Percentiles rank a stretch among this genome's conserved stretches.
Evolutionary conservation across 1,139 yeast genomes (phyloP).

Genomic region (Debaryomyces psychrophilus): DNA sequence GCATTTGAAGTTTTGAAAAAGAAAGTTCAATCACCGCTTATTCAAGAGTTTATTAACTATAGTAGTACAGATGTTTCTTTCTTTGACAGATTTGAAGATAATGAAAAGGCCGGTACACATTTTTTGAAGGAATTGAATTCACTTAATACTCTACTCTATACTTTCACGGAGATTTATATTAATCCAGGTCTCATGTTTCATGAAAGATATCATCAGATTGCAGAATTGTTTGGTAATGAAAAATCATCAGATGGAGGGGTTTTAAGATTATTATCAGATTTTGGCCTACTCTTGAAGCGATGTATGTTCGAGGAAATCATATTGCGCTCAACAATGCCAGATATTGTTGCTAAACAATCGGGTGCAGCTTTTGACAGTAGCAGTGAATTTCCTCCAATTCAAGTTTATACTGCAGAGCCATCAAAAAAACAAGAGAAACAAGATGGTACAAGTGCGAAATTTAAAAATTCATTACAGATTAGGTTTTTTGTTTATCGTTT

Average conservation of each 20-base stretch:
- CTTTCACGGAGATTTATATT: constrained; percentile 57
- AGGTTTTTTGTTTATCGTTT: constrained; percentile 54
- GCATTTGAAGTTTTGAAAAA: constrained; percentile 20
- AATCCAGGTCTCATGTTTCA: constrained; percentile 54
- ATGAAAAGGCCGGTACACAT: constrained; percentile 32
- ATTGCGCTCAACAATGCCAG: constrained; percentile 51
- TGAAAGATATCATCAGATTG: constrained; percentile 50
- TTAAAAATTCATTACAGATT: constrained; percentile 61
- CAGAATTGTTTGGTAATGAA: constrained; percentile 44
- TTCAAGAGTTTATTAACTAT: constrained; percentile 25
- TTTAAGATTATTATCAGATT: constrained; percentile 25
- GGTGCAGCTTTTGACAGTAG: constrained; percentile 30
- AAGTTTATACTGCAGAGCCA: constrained; percentile 36
- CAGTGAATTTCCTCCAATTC: constrained; percentile 39
- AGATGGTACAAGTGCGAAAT: constrained; percentile 54
- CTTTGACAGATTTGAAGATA: constrained; percentile 32
- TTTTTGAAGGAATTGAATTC: constrained; percentile 38
- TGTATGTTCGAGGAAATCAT: constrained; percentile 59
- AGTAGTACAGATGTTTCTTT: constrained; percentile 23
- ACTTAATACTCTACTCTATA: constrained; percentile 43
- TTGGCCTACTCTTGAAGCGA: constrained; percentile 52
- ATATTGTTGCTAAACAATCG: constrained; percentile 50
- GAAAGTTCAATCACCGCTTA: constrained; percentile 17
- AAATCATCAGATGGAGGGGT: constrained; percentile 34
- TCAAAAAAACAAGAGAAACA: constrained; percentile 31